These are phyloP conservation scores for Clathrus columnatus DNA, from an alignment of 768 basidiomycete genomes.

Conservation along the genomic window DNA sequence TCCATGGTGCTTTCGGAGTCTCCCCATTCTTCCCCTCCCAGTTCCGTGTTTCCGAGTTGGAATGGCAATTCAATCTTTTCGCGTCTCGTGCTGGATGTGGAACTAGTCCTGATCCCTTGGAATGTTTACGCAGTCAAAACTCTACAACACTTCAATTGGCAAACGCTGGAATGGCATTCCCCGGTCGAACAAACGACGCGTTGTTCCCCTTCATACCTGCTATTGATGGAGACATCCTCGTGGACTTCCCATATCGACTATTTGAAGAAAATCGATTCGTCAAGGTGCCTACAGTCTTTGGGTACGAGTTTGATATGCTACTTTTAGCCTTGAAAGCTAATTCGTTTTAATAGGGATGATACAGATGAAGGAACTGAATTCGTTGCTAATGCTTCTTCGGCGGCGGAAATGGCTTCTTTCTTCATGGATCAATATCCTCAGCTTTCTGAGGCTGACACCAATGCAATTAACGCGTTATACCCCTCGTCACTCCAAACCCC, in stretches of 20 bases:
- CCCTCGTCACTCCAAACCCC: background rate
- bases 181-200: conserved; percentile 21
- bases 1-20: conserved; percentile 9
- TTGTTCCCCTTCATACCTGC: conserved; percentile 27
- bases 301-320: background rate
- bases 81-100: conserved; percentile 41
- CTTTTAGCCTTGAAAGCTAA: background rate
- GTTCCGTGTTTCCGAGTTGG: conserved; percentile 5
- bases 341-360: conserved; percentile 2
- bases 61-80: conserved; percentile 12
- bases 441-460: conserved; percentile 1
- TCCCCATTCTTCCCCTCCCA: conserved; percentile 11
- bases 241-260: conserved; percentile 3
- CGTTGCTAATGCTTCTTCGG: conserved; percentile 5
- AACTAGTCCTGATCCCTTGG: conserved; percentile 45
- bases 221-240: conserved; percentile 20
- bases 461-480: conserved; percentile 6
- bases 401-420: conserved; percentile 2
- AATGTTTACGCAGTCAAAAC: conserved; percentile 25
- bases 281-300: conserved; percentile 9
- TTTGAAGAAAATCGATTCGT: conserved; percentile 9
- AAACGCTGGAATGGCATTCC: conserved; percentile 23
- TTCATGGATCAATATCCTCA: conserved; percentile 7
- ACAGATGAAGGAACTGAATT: conserved; percentile 10
- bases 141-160: conserved; percentile 26